Evolutionary conservation across 495 filamentous ascomycete species (phyloP).

Genomic region (Aspergillus heteromorphus): DNA sequence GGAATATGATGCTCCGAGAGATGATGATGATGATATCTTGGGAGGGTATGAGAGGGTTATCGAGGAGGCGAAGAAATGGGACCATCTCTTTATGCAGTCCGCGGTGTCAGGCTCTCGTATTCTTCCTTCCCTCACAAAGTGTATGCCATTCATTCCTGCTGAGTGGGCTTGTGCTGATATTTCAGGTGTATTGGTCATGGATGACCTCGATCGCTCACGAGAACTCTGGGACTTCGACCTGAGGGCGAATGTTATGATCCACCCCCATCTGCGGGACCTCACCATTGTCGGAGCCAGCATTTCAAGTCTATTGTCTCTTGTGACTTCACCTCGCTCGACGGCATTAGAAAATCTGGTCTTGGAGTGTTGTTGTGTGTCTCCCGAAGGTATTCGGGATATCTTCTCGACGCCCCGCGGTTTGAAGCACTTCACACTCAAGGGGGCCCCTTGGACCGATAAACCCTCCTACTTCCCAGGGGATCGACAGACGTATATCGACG

Average conservation of each 20-base stretch:
- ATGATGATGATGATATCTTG: background rate
- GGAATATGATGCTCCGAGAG: background rate
- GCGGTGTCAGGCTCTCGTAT: background rate
- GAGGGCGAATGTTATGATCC: background rate
- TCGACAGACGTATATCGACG: background rate
- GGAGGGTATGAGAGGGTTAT: background rate
- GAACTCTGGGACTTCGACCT: background rate
- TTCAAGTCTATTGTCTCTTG: background rate
- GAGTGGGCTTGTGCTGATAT: background rate
- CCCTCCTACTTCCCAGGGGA: background rate
- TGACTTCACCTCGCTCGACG: background rate
- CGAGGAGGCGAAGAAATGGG: background rate
- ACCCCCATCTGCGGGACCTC: background rate
- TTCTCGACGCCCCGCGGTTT: background rate
- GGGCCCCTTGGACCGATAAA: background rate
- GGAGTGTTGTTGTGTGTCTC: background rate
- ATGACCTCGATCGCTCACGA: background rate
- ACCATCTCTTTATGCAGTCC: background rate
- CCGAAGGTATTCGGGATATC: background rate
- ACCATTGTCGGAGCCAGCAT: background rate
- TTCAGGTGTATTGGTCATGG: background rate
- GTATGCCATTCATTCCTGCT: background rate
- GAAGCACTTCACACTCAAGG: background rate
- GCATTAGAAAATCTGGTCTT: background rate
- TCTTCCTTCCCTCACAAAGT: background rate